These are phyloP conservation scores for Rhynchosporium graminicola DNA, from an alignment of 2,329 filamentous ascomycete species.

Conservation along the genomic window DNA sequence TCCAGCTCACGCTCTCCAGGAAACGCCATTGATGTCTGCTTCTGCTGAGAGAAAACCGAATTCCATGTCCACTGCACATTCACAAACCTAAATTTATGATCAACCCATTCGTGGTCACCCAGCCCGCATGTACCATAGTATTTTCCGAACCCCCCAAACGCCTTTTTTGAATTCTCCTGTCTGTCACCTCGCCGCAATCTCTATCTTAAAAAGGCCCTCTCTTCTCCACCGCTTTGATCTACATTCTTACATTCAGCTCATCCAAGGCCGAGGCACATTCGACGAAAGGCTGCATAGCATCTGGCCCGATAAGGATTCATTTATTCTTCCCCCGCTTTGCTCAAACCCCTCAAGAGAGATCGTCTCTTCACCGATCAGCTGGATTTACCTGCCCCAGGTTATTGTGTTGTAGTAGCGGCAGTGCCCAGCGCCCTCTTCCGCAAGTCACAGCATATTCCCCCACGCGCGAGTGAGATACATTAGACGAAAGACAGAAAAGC, in stretches of 20 bases:
- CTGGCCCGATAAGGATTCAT: constrained; percentile 9
- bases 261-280: constrained; percentile 14
- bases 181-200: neutral
- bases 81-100: constrained; percentile 19
- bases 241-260: constrained; percentile 19
- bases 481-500: constrained; percentile 2
- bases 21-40: constrained; percentile 25
- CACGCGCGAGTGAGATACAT: constrained; percentile 1
- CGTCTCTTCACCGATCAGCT: constrained; percentile 16
- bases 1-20: constrained; percentile 22
- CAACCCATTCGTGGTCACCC: constrained; percentile 11
- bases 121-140: constrained; percentile 14
- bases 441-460: constrained; percentile 5
- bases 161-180: constrained; percentile 6
- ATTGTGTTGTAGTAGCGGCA: constrained; percentile 16
- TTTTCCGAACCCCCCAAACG: constrained; percentile 9
- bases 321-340: neutral
- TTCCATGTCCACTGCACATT: constrained; percentile 6
- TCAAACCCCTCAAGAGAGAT: constrained; percentile 11
- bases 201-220: constrained; percentile 17
- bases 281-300: constrained; percentile 9
- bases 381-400: constrained; percentile 19
- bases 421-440: neutral
- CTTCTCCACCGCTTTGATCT: constrained; percentile 13
- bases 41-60: constrained; percentile 15